These are phyloP conservation scores for Symbiodinium natans DNA, from an alignment of 73 alveolate species.

Conservation along the genomic window DNA sequence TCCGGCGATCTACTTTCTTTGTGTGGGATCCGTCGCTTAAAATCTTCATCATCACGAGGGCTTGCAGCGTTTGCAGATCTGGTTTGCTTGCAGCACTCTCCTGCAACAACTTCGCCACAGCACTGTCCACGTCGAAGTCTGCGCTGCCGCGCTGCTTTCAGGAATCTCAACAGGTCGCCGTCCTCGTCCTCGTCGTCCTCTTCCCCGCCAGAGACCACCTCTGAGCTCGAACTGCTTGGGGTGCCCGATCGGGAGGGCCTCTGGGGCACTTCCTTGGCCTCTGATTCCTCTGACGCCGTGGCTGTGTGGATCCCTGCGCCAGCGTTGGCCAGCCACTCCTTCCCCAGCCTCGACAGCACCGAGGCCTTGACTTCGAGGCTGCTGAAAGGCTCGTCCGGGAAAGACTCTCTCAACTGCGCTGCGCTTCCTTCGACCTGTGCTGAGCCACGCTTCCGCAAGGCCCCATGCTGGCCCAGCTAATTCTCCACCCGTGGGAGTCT, in stretches of 20 bases:
- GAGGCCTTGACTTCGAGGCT: neutral
- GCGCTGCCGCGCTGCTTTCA: neutral
- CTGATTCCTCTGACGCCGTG: neutral
- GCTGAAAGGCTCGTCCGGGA: neutral
- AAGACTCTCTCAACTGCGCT: neutral
- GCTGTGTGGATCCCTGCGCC: neutral
- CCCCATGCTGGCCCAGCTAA: neutral
- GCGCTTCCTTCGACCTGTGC: neutral
- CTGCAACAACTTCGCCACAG: neutral
- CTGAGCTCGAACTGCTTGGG: neutral
- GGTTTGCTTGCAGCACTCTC: neutral
- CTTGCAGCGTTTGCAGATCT: neutral
- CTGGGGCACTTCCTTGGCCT: neutral
- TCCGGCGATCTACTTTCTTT: neutral
- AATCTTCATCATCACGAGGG: neutral
- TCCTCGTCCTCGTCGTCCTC: neutral
- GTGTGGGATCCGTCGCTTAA: neutral
- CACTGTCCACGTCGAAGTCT: neutral
- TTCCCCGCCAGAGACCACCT: neutral
- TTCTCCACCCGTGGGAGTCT: neutral
- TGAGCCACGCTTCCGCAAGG: neutral
- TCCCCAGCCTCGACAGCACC: neutral
- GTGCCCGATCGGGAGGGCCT: neutral
- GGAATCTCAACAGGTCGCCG: neutral
- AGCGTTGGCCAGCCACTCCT: neutral